Evolutionary conservation across 345 rosid genomes (phyloP).

Genomic region (Euphorbia peplus): DNA sequence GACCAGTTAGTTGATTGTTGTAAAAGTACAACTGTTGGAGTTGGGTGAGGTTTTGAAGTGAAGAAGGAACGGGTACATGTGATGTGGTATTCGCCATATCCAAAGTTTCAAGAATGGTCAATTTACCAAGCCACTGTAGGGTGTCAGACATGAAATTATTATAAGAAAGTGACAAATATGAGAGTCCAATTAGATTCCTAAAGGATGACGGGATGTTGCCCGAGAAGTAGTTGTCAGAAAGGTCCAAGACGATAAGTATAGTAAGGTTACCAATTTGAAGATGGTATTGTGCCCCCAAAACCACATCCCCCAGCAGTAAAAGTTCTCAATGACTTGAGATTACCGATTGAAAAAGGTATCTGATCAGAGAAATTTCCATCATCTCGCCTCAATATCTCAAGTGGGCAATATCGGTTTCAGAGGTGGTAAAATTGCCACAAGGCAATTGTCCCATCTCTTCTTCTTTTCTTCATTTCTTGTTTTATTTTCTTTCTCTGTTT

Average conservation of each 20-base stretch:
- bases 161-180: not conserved
- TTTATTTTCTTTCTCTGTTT: too few species aligned
- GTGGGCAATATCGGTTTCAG: too few species aligned
- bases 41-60: not conserved
- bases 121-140: not conserved
- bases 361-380: too few species aligned
- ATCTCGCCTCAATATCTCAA: too few species aligned
- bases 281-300: too few species aligned
- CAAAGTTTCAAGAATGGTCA: not conserved
- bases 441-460: too few species aligned
- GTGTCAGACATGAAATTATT: conserved; percentile 6
- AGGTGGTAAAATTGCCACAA: too few species aligned
- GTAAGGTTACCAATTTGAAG: too few species aligned
- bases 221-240: conserved; percentile 10
- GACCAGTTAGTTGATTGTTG: not conserved
- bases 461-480: too few species aligned
- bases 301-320: too few species aligned
- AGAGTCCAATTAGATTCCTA: conserved; percentile 3
- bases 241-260: not conserved
- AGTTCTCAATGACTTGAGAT: too few species aligned
- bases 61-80: not conserved
- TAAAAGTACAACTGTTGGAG: not conserved
- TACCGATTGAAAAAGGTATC: too few species aligned
- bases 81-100: not conserved
- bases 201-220: conserved; percentile 13